Evolutionary conservation across 306 rosid genomes (phyloP).

Genomic region (Vigna reflexopilosa): DNA sequence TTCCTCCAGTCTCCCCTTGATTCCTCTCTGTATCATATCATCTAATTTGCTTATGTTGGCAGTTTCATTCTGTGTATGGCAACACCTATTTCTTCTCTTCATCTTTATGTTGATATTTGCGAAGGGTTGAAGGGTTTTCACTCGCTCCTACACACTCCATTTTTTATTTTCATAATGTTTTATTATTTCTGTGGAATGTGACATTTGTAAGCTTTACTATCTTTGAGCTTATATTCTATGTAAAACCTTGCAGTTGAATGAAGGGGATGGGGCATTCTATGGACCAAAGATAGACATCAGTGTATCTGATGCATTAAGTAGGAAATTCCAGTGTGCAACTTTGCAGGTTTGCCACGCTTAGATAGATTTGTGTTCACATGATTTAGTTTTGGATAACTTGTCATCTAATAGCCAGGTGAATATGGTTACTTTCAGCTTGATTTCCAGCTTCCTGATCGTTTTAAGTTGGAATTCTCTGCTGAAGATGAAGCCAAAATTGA

Average conservation of each 20-base stretch:
- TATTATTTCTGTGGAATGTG: conserved; percentile 18
- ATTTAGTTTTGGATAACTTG: conserved; percentile 20
- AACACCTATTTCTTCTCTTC: background rate
- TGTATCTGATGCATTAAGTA: conserved; percentile 78
- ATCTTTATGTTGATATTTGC: background rate
- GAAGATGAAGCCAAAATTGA: conserved; percentile 96
- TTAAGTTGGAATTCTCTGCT: conserved; percentile 86
- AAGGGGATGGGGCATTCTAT: conserved; percentile 81
- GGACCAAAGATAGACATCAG: too few species aligned
- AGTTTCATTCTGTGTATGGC: background rate
- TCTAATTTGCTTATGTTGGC: background rate
- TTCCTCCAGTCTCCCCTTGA: background rate
- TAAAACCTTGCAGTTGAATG: conserved; percentile 66
- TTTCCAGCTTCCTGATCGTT: conserved; percentile 93
- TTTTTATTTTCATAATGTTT: conserved; percentile 18
- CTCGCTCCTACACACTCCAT: background rate
- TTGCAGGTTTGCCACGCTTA: conserved; percentile 68
- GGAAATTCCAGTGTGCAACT: conserved; percentile 96
- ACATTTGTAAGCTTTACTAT: conserved; percentile 26
- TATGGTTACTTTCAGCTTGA: conserved; percentile 83
- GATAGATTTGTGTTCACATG: conserved; percentile 22
- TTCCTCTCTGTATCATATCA: background rate
- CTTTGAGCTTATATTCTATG: conserved; percentile 40
- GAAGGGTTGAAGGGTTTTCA: background rate
- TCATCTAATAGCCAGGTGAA: conserved; percentile 34